These are phyloP conservation scores for Boletus rufocinnamomeus DNA, from an alignment of 768 basidiomycete genomes.

Conservation along the genomic window DNA sequence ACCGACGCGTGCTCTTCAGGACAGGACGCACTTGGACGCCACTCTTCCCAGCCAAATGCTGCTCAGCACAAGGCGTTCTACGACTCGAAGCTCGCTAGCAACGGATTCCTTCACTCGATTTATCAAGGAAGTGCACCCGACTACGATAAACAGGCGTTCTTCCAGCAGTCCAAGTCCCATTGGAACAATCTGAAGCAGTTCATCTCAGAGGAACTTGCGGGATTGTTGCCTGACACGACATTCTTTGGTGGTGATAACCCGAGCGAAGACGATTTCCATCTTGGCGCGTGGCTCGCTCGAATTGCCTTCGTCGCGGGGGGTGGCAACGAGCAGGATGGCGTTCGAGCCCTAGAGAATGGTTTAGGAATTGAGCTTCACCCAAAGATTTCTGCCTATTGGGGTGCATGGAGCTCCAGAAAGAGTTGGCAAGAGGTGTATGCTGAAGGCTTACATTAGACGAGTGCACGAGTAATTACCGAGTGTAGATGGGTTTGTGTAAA, in stretches of 20 bases:
- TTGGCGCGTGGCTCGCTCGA: constrained; percentile 54
- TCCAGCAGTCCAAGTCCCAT: constrained; percentile 39
- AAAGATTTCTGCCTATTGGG: constrained; percentile 45
- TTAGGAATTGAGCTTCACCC: constrained; percentile 39
- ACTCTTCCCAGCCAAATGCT: constrained; percentile 37
- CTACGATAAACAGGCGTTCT: constrained; percentile 41
- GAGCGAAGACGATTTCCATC: constrained; percentile 57
- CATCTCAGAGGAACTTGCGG: constrained; percentile 43
- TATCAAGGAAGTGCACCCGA: constrained; percentile 42
- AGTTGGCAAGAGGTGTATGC: constrained; percentile 50
- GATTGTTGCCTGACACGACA: constrained; percentile 41
- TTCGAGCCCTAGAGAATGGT: constrained; percentile 41
- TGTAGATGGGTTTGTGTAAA: neutral
- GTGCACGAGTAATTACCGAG: neutral
- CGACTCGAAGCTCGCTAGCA: constrained; percentile 41
- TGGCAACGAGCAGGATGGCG: constrained; percentile 38
- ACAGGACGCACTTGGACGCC: constrained; percentile 44
- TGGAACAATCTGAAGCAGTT: constrained; percentile 41
- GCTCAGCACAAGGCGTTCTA: constrained; percentile 46
- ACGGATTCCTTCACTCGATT: constrained; percentile 43
- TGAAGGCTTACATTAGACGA: constrained; percentile 43
- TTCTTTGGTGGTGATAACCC: constrained; percentile 51
- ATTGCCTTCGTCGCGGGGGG: constrained; percentile 43
- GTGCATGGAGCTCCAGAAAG: constrained; percentile 45
- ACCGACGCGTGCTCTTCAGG: constrained; percentile 32